These are phyloP conservation scores for Diaporthe sp. DNA, from an alignment of 2,329 filamentous ascomycete species.

Conservation along the genomic window DNA sequence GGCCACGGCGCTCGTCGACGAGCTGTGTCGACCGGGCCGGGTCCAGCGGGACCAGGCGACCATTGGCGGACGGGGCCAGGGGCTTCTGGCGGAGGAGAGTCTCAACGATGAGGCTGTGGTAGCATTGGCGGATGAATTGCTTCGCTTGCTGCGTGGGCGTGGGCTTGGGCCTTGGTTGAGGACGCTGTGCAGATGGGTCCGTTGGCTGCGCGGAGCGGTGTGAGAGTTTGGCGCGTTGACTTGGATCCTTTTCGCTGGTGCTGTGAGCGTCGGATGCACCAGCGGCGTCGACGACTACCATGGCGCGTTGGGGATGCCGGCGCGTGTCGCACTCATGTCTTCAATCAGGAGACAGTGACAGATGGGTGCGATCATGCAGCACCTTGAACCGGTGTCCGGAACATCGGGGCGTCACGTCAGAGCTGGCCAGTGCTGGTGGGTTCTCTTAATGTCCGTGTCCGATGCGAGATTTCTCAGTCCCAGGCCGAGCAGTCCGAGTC, in stretches of 20 bases:
- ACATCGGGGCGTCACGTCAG: slow-evolving; percentile 16
- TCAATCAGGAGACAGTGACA: background rate
- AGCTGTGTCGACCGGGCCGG: slow-evolving; percentile 48
- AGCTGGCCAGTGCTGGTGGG: slow-evolving; percentile 17
- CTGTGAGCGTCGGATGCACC: slow-evolving; percentile 13
- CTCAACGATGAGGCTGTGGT: slow-evolving; percentile 33
- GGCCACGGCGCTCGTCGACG: slow-evolving; percentile 63
- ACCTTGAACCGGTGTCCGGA: background rate
- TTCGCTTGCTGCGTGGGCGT: slow-evolving; percentile 6
- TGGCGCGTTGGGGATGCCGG: slow-evolving; percentile 18
- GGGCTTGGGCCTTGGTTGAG: too few relatives aligned
- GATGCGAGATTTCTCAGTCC: background rate
- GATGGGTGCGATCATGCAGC: background rate
- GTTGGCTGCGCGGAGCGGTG: slow-evolving; percentile 5
- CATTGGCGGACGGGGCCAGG: slow-evolving; percentile 44
- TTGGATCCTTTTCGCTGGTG: slow-evolving; percentile 32
- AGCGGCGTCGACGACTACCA: slow-evolving; percentile 32
- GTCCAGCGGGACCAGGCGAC: slow-evolving; percentile 45
- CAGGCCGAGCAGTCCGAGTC: slow-evolving; percentile 8
- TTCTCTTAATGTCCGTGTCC: background rate
- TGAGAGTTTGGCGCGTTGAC: slow-evolving; percentile 2
- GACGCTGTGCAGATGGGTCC: background rate
- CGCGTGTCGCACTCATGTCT: slow-evolving; percentile 31
- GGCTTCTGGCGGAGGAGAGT: slow-evolving; percentile 42
- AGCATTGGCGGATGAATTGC: slow-evolving; percentile 7